Evolutionary conservation across 345 rosid genomes (phyloP), one percentile per base, ranked within the genome.

Genomic region (Cardamine occulta): DNA sequence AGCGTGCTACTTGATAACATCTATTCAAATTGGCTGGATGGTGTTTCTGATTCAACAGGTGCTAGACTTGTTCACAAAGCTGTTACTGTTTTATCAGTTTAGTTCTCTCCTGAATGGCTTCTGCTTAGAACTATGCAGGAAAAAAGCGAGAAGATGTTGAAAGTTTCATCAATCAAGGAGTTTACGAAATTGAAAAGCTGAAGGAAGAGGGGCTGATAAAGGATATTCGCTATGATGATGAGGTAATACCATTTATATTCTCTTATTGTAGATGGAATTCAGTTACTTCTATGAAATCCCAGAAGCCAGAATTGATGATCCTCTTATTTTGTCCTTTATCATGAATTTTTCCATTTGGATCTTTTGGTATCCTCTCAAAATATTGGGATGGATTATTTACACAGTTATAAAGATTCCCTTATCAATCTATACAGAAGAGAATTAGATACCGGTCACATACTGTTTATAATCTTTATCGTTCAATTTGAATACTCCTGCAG

Each of bases 161-260:
- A 85, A 85, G 77, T 67, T 94, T 94, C 82, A 85, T 94, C 48
- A 88, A 89, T 78, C 91, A 87, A 75, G 98, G 98, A 72, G 91
- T 90, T 65, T 94, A 85, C 81, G 79, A 94, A 74, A 85, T 91
- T 54, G 96, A 91, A 72, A 87, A 84, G 84, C 83, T 94, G 48
- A 94, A 90, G 82, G 93, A 91, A 82, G 94, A 87, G 75, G 96
- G 98, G 61, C 84, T 88, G 78, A 88, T 94, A 80, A 91, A 93
- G 28, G 82, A 87, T 76, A 81, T 88, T 63, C 80, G 42, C 13
- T 94, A 94, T 73, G 98, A 94, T 67, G 98, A 94, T 77, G 95
- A 94, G 98, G 98, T 91, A 81, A 62, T 18, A 37, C 28, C n/a
- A 64, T 28, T 28, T 56, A 28, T 4, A 15, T 39, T 49, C 24